Percentiles rank a stretch among this genome's conserved stretches.
Conservation (phyloP, 1,284 basidiomycete species). For the Pholiota adiposa region DNA sequence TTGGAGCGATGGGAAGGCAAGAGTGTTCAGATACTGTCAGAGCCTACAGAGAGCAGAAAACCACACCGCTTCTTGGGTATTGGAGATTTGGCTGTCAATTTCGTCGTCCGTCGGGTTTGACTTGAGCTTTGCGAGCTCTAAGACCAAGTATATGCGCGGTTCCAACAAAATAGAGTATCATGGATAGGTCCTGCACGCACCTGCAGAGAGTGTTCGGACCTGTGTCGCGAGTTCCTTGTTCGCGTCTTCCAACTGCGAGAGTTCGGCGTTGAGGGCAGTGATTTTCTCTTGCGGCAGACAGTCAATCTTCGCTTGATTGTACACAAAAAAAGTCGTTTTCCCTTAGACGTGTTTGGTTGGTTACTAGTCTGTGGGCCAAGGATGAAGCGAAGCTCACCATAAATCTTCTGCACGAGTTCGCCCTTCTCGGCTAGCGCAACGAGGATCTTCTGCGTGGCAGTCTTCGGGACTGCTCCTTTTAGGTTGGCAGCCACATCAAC, state of each 20-base stretch:
- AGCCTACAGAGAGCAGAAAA: slow-evolving; percentile 3
- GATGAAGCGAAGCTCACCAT: slow-evolving; percentile 53
- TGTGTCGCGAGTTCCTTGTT: slow-evolving; percentile 58
- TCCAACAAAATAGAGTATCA: neutral
- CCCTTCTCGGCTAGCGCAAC: slow-evolving; percentile 77
- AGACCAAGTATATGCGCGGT: slow-evolving; percentile 18
- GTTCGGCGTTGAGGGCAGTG: slow-evolving; percentile 57
- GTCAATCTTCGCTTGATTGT: slow-evolving; percentile 69
- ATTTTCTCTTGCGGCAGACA: slow-evolving; percentile 63
- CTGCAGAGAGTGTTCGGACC: slow-evolving; percentile 52
- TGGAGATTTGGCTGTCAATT: slow-evolving; percentile 53
- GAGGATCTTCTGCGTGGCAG: slow-evolving; percentile 82
- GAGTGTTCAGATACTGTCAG: slow-evolving; percentile 8
- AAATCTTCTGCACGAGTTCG: slow-evolving; percentile 74
- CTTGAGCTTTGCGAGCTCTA: slow-evolving; percentile 70
- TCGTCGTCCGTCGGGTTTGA: slow-evolving; percentile 71
- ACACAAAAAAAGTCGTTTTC: slow-evolving; percentile 85
- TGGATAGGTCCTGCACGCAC: slow-evolving; percentile 39
- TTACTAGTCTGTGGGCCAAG: neutral
- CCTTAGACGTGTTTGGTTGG: slow-evolving; percentile 44
- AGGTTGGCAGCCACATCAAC: slow-evolving; percentile 89
- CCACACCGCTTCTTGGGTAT: slow-evolving; percentile 47
- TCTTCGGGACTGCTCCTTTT: slow-evolving; percentile 83
- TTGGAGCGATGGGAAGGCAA: neutral
- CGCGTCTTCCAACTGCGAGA: slow-evolving; percentile 59